phyloP scores from a whole-genome alignment of 345 rosid species.

The Salix dunnii region DNA sequence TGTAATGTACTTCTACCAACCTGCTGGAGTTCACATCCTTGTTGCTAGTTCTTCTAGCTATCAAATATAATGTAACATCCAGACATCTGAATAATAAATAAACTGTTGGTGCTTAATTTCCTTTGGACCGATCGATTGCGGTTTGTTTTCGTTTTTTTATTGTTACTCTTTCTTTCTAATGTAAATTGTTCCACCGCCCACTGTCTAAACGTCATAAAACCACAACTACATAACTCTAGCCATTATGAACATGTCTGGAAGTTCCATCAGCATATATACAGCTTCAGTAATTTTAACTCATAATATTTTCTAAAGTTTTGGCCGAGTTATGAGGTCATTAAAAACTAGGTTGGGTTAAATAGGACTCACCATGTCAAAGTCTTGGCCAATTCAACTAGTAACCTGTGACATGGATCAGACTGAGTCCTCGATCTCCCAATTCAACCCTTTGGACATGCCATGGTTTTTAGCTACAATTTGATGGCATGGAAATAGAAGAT shows the following conservation, averaged over 20 bases:
- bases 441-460: no score
- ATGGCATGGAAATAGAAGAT: background rate
- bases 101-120: background rate
- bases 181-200: background rate
- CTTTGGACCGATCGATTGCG: background rate
- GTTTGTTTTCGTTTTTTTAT: background rate
- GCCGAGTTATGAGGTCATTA: no score
- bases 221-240: background rate
- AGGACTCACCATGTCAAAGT: no score
- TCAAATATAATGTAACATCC: background rate
- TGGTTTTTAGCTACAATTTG: background rate
- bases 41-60: conserved; percentile 14
- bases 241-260: background rate
- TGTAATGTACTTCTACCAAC: conserved; percentile 3
- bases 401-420: no score
- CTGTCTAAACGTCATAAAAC: background rate
- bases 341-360: no score
- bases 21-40: conserved; percentile 8
- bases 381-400: no score
- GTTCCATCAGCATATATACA: background rate
- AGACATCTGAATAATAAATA: conserved; percentile 18
- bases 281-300: background rate
- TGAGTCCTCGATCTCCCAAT: no score
- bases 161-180: background rate
- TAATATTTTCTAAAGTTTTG: no score